Conservation (phyloP, 768 basidiomycete genomes). For the Xerocomellus amylosporus region DNA sequence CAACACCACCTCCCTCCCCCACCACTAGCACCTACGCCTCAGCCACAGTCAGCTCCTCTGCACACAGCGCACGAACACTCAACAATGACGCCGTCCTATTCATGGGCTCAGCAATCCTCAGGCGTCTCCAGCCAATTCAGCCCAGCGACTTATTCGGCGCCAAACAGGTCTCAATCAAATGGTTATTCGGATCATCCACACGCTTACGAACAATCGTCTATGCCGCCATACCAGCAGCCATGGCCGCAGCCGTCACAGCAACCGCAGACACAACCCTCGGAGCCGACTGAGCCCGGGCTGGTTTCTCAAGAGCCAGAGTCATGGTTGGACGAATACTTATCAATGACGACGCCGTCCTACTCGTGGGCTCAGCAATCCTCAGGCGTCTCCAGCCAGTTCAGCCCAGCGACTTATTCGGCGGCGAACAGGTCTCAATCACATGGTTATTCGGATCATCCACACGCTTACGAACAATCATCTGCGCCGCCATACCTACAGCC, state of each 20-base stretch:
- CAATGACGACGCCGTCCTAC: constrained; percentile 9
- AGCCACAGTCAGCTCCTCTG: constrained; percentile 6
- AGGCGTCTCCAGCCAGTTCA: constrained; percentile 1
- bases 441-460: constrained; percentile 13
- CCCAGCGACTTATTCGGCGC: constrained; percentile 10
- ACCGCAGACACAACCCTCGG: constrained; percentile 25
- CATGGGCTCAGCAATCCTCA: constrained; percentile 16
- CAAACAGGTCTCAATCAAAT: constrained; percentile 8
- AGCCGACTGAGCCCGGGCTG: constrained; percentile 59
- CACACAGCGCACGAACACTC: constrained; percentile 19
- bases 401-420: constrained; percentile 11
- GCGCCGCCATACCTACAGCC: constrained; percentile 1
- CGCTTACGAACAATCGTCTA: constrained; percentile 16
- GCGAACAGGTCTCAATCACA: constrained; percentile 8
- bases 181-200: constrained; percentile 15
- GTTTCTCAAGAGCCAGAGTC: constrained; percentile 56
- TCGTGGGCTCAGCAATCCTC: constrained; percentile 16
- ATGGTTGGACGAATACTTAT: constrained; percentile 52
- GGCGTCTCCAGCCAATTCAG: constrained; percentile 2
- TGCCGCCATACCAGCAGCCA: constrained; percentile 1
- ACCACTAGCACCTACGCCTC: constrained; percentile 2
- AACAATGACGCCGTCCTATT: constrained; percentile 12
- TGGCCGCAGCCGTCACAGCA: constrained; percentile 3
- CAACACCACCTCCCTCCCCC: constrained; percentile 13
- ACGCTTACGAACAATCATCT: constrained; percentile 17